Conservation (phyloP, 2,329 filamentous ascomycete genomes). For the Clonostachys chloroleuca region DNA sequence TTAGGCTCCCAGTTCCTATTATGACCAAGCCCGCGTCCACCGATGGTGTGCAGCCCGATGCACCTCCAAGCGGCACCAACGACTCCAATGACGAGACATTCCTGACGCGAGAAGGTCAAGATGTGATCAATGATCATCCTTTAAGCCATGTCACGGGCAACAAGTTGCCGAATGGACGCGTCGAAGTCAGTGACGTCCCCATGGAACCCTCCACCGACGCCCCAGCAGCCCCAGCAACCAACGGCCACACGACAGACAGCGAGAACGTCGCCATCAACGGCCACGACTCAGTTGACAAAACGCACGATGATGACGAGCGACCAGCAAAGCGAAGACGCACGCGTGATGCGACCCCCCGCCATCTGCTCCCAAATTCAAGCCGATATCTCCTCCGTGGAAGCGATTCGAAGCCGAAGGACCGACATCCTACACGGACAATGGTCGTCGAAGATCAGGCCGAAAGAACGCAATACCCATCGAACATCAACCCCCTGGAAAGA, state of each 20-base stretch:
- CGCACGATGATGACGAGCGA: constrained; percentile 33
- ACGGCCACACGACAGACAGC: constrained; percentile 16
- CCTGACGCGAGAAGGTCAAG: background rate
- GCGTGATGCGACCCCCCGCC: constrained; percentile 30
- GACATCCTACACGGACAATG: constrained; percentile 75
- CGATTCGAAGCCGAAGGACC: constrained; percentile 79
- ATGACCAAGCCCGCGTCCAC: constrained; percentile 59
- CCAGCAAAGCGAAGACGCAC: constrained; percentile 64
- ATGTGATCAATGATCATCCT: background rate
- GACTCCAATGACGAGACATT: constrained; percentile 3
- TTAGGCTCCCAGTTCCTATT: constrained; percentile 38
- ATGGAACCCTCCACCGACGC: constrained; percentile 7
- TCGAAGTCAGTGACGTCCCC: constrained; percentile 3
- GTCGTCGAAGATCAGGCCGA: constrained; percentile 62
- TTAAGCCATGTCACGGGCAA: background rate
- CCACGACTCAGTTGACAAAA: constrained; percentile 17
- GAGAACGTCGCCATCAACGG: constrained; percentile 37
- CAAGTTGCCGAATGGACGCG: constrained; percentile 1
- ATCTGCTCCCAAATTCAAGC: constrained; percentile 34
- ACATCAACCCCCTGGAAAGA: constrained; percentile 41
- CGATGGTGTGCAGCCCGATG: constrained; percentile 29
- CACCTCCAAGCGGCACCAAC: constrained; percentile 7
- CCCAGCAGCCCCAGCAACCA: constrained; percentile 11
- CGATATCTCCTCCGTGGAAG: constrained; percentile 89
- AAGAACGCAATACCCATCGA: constrained; percentile 55